A percentile compares a stretch with the other conserved stretches of the same genome.
Conservation (phyloP, 306 rosid species). For the Acmispon strigosus region DNA sequence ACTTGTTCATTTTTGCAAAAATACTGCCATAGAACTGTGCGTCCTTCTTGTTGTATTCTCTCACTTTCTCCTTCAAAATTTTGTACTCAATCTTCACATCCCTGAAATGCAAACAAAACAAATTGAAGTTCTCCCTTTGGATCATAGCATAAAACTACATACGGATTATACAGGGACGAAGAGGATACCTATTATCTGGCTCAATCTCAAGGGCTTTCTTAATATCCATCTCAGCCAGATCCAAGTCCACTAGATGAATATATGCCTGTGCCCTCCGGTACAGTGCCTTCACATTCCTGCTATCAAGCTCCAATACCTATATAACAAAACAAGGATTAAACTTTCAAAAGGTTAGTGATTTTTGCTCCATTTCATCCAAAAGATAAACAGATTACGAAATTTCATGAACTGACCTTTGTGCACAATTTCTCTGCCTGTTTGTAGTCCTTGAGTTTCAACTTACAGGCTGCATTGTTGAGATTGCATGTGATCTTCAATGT, state of each 20-base stretch:
- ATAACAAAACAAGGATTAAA: neutral
- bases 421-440: conserved; percentile 70
- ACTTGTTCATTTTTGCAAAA: conserved; percentile 66
- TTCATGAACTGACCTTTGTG: conserved; percentile 50
- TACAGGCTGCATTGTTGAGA: conserved; percentile 79
- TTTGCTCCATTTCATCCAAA: neutral
- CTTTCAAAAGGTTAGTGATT: neutral
- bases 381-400: neutral
- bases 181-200: conserved; percentile 42
- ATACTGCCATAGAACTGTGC: conserved; percentile 81
- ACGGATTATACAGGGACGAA: too few relatives aligned
- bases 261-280: conserved; percentile 90
- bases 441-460: conserved; percentile 73
- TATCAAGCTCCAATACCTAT: conserved; percentile 72
- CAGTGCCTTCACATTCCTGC: conserved; percentile 80
- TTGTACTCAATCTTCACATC: conserved; percentile 80
- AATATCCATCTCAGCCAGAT: conserved; percentile 82
- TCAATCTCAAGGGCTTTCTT: conserved; percentile 95
- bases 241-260: conserved; percentile 70
- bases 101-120: conserved; percentile 15
- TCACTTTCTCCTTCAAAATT: conserved; percentile 74
- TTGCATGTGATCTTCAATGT: conserved; percentile 69
- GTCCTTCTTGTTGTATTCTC: conserved; percentile 68
- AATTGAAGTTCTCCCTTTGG: too few relatives aligned
- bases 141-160: too few relatives aligned